A percentile compares a stretch with the other conserved stretches of the same genome.
These are phyloP conservation scores for Fusarium nanum DNA, from an alignment of 2,329 filamentous ascomycete species.

Conservation along the genomic window DNA sequence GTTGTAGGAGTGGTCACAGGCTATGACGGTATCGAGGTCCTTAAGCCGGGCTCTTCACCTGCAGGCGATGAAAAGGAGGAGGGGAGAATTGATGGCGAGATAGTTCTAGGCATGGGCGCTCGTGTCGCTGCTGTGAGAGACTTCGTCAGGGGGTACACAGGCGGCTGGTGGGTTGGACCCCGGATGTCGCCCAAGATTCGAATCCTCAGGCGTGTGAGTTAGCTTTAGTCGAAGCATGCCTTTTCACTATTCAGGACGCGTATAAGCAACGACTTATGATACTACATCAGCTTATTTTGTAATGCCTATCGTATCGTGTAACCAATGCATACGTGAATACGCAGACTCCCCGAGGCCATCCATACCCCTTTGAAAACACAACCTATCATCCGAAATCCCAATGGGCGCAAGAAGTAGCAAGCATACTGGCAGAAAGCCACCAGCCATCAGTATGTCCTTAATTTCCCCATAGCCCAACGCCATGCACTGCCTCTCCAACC, in stretches of 20 bases:
- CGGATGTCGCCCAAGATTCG: slow-evolving; percentile 67
- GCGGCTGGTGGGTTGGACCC: slow-evolving; percentile 74
- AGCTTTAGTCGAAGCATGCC: not conserved
- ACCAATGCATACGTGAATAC: slow-evolving; percentile 34
- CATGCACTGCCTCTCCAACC: slow-evolving; percentile 35
- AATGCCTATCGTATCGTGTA: slow-evolving; percentile 34
- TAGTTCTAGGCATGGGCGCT: slow-evolving; percentile 60
- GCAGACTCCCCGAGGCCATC: slow-evolving; percentile 29
- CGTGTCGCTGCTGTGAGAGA: slow-evolving; percentile 55
- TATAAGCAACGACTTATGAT: slow-evolving; percentile 17
- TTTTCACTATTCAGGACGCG: not conserved
- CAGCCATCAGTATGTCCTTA: slow-evolving; percentile 23
- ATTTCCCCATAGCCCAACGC: slow-evolving; percentile 43
- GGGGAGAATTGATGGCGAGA: slow-evolving; percentile 29
- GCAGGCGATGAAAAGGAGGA: slow-evolving; percentile 11
- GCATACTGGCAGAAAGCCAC: slow-evolving; percentile 7
- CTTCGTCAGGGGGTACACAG: slow-evolving; percentile 58
- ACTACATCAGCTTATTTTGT: slow-evolving; percentile 28
- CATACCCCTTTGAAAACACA: slow-evolving; percentile 24
- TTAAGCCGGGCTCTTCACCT: slow-evolving; percentile 58
- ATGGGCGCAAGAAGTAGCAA: slow-evolving; percentile 25
- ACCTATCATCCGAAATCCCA: slow-evolving; percentile 20
- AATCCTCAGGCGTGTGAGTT: slow-evolving; percentile 55
- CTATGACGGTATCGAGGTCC: slow-evolving; percentile 68
- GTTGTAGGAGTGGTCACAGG: slow-evolving; percentile 67